Conservation (phyloP, 2,329 filamentous ascomycete genomes). For the Diaporthe citrichinensis region DNA sequence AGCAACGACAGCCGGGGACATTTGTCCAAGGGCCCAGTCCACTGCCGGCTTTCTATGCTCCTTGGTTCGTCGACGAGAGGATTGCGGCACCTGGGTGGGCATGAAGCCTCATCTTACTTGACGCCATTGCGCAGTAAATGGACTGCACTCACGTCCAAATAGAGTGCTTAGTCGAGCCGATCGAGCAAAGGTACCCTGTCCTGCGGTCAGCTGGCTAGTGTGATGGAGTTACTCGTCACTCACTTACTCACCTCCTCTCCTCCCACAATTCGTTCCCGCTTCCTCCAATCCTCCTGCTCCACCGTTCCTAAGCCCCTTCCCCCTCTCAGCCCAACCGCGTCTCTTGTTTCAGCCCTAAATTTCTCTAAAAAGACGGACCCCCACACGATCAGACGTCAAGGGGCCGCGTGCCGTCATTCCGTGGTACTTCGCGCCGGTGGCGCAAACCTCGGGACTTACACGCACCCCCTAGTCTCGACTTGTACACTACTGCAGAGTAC, state of each 20-base stretch:
- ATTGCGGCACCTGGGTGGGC: constrained; percentile 1
- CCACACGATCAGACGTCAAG: constrained; percentile 31
- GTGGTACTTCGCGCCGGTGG: constrained; percentile 10
- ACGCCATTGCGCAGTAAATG: constrained; percentile 32
- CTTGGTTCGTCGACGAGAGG: neutral
- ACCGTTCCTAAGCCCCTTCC: neutral
- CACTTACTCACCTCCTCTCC: neutral
- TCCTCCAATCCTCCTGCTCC: constrained; percentile 16
- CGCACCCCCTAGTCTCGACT: neutral
- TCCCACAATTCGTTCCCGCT: neutral
- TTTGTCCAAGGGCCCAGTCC: neutral
- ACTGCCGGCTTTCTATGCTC: neutral
- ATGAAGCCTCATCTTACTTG: constrained; percentile 30
- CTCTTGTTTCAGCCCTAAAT: constrained; percentile 37
- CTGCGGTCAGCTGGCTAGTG: constrained; percentile 23
- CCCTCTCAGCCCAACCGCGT: neutral
- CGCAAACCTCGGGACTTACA: constrained; percentile 9
- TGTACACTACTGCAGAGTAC: constrained; percentile 6
- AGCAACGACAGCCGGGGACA: neutral
- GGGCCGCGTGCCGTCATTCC: constrained; percentile 26
- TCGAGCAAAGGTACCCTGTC: constrained; percentile 10
- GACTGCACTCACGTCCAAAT: constrained; percentile 28
- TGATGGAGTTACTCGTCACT: neutral
- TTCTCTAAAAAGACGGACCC: constrained; percentile 12
- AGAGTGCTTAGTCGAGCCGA: constrained; percentile 36